Evolutionary conservation across 352 stramenopile species (phyloP).

Genomic region (Globisporangium okanoganense): DNA sequence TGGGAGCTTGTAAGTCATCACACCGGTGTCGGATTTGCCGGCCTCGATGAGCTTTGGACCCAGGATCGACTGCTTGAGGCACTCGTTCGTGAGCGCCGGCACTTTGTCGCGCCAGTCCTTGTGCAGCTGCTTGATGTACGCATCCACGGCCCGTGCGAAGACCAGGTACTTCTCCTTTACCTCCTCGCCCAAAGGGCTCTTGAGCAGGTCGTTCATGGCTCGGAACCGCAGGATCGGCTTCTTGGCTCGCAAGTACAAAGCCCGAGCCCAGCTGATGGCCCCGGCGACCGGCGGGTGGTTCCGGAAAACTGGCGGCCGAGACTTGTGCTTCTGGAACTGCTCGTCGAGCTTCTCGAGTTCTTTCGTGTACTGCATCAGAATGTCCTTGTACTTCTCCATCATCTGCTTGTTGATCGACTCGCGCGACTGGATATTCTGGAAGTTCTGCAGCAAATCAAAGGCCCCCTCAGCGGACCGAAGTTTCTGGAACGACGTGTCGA

Average conservation of each 20-base stretch:
- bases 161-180: conserved; percentile 94
- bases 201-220: conserved; percentile 92
- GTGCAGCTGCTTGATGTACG: conserved; percentile 92
- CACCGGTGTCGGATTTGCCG: conserved; percentile 70
- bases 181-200: conserved; percentile 86
- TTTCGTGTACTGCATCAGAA: conserved; percentile 95
- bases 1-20: conserved; percentile 82
- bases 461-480: conserved; percentile 92
- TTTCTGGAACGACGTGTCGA: conserved; percentile 95
- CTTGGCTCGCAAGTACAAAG: conserved; percentile 90
- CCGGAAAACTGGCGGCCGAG: conserved; percentile 88
- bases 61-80: conserved; percentile 93
- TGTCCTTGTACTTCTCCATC: conserved; percentile 97
- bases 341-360: conserved; percentile 91
- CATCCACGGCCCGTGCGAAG: conserved; percentile 91
- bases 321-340: conserved; percentile 87
- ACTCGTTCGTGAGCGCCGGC: conserved; percentile 85
- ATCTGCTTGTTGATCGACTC: conserved; percentile 97
- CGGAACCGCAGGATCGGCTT: conserved; percentile 93
- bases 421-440: conserved; percentile 94
- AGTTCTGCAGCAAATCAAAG: conserved; percentile 97
- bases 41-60: conserved; percentile 74
- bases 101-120: conserved; percentile 92
- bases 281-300: conserved; percentile 90
- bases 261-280: conserved; percentile 79